phyloP scores from a whole-genome alignment of 768 basidiomycete genomes.

The Leccinum subtestaceum region DNA sequence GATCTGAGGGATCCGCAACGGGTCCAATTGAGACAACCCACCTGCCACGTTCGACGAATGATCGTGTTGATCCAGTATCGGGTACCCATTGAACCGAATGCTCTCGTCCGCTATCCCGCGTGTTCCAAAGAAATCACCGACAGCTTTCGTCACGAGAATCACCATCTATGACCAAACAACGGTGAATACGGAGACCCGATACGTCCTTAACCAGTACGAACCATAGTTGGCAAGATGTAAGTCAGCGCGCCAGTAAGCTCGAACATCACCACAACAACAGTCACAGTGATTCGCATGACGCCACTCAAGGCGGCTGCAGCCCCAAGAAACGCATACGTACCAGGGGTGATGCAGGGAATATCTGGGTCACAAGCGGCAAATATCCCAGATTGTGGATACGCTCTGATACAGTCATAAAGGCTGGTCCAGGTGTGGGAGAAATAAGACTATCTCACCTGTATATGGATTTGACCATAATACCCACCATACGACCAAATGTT shows the following conservation, averaged over 20 bases:
- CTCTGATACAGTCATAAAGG: constrained; percentile 39
- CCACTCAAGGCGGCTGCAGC: constrained; percentile 96
- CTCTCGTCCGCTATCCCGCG: constrained; percentile 96
- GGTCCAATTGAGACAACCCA: constrained; percentile 35
- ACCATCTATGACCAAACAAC: constrained; percentile 66
- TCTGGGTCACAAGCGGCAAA: constrained; percentile 91
- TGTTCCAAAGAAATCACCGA: constrained; percentile 90
- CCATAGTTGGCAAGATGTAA: constrained; percentile 98
- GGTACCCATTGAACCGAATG: constrained; percentile 96
- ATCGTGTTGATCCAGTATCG: constrained; percentile 95
- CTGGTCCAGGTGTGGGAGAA: neutral
- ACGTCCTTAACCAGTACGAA: constrained; percentile 33
- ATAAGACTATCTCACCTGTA: constrained; percentile 57
- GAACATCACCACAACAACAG: constrained; percentile 99
- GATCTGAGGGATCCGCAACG: constrained; percentile 3
- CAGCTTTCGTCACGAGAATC: constrained; percentile 92
- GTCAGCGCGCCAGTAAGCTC: constrained; percentile 96
- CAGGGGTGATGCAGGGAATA: constrained; percentile 95
- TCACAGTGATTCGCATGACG: constrained; percentile 95
- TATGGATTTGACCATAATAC: constrained; percentile 93
- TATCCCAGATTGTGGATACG: constrained; percentile 80
- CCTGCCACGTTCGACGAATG: constrained; percentile 89
- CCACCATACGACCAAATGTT: constrained; percentile 94
- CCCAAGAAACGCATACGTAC: constrained; percentile 96
- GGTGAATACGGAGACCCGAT: constrained; percentile 6